Base-by-base conservation (phyloP, 345 rosid species). In the Hypericum perforatum region DNA sequence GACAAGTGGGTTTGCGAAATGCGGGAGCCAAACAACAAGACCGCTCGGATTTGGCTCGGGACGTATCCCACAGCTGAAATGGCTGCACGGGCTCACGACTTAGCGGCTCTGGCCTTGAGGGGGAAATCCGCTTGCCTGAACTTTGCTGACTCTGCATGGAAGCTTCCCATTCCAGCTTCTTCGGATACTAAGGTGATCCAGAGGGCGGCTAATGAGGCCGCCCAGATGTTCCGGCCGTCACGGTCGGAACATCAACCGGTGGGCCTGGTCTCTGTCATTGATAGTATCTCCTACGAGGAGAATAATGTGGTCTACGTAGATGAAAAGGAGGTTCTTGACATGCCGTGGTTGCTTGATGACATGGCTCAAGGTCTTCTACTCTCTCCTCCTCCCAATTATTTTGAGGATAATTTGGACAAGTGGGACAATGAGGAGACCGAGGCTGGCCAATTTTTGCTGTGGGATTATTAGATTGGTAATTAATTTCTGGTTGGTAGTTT, bases 31-130 rank as follows among this genome's bases (percentile, higher is more conserved):
- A n/a, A n/a, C n/a, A n/a, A n/a, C n/a, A n/a, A n/a, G n/a, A n/a
- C n/a, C n/a, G n/a, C n/a, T n/a, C n/a, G n/a, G n/a, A n/a, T n/a
- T n/a, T n/a, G n/a, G n/a, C n/a, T n/a, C n/a, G n/a, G n/a, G n/a
- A n/a, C n/a, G n/a, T n/a, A n/a, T n/a, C 82, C 89, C 0, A 78
- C 82, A 0, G 74, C 95, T 0, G 89, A 85, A 47, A 82, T 82
- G 95, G 95, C 95, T 0, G 95, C 89, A 0, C 65, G 85, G 45
- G 95, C 95, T 0, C 95, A 85, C 43, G 95, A 85, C 60, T 86
- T 85, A 0, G 95, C 95, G 0, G 95, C 78, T 6, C 54, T 85
- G 45, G 77, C 86, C 0, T n/a, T n/a, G n/a, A n/a, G n/a, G n/a
- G n/a, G n/a, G n/a, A n/a, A n/a, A n/a, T n/a, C n/a, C n/a, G n/a